Conservation (phyloP, 495 filamentous ascomycete genomes). For the Penicillium subrubescens region DNA sequence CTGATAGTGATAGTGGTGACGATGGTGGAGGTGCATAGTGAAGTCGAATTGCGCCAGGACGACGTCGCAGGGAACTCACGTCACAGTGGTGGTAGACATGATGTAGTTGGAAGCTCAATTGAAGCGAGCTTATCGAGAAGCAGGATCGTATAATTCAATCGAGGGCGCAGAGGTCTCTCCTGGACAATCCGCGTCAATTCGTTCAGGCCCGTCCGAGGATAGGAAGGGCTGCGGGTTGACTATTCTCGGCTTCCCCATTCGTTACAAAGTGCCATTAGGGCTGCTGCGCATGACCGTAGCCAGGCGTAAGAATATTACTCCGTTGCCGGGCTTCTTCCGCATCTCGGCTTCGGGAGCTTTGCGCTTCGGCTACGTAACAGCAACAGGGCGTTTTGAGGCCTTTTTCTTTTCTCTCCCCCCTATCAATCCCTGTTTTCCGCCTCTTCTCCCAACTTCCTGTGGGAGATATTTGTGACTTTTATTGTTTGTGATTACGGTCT, state of each 20-base stretch:
- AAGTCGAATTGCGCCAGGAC: background rate
- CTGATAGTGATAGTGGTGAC: background rate
- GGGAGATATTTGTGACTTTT: background rate
- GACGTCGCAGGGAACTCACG: slow-evolving; percentile 30
- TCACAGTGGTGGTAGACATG: slow-evolving; percentile 43
- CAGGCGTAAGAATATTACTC: slow-evolving; percentile 45
- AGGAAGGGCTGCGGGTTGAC: slow-evolving; percentile 25
- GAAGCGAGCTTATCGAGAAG: background rate
- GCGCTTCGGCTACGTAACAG: slow-evolving; percentile 33
- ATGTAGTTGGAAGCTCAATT: slow-evolving; percentile 18
- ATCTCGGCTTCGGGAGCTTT: slow-evolving; percentile 28
- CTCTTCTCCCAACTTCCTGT: slow-evolving; percentile 7
- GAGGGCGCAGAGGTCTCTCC: slow-evolving; percentile 8
- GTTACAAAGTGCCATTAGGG: slow-evolving; percentile 32
- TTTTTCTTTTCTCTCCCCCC: slow-evolving; percentile 7
- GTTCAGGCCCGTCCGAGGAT: slow-evolving; percentile 12
- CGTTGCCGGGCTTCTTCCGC: slow-evolving; percentile 31
- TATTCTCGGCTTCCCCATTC: slow-evolving; percentile 33
- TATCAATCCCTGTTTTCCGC: slow-evolving; percentile 8
- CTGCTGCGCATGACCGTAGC: slow-evolving; percentile 20
- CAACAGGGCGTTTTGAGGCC: slow-evolving; percentile 15
- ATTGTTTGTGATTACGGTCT: background rate
- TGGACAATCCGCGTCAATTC: slow-evolving; percentile 13
- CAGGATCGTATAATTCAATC: background rate
- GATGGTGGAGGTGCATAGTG: background rate